Evolutionary conservation across 1,284 basidiomycete species (phyloP).

Genomic region (Vanrija humicola): DNA sequence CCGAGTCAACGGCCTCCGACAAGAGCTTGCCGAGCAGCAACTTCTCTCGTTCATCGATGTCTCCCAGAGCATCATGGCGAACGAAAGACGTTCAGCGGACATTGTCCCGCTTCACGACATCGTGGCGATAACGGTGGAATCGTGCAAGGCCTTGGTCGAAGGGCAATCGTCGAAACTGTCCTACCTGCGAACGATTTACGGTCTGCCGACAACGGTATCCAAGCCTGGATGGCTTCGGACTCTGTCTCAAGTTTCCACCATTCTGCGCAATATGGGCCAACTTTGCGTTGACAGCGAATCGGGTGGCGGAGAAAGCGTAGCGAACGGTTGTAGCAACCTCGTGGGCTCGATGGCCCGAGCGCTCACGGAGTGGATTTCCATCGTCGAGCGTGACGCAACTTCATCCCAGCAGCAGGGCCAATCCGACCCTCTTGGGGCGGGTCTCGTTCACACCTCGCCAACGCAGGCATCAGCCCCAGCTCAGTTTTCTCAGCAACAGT

Average conservation of each 20-base stretch:
- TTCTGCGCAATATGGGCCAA: conserved; percentile 10
- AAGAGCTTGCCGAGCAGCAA: conserved; percentile 27
- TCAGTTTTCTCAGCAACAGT: neutral
- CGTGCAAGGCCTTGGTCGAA: conserved; percentile 38
- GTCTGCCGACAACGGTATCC: conserved; percentile 8
- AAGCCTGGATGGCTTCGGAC: conserved; percentile 24
- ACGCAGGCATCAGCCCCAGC: neutral
- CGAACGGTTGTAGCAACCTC: conserved; percentile 40
- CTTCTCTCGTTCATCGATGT: conserved; percentile 27
- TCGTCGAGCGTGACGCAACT: conserved; percentile 13
- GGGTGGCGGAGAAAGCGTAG: conserved; percentile 21
- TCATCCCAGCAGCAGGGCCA: neutral
- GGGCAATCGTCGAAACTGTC: conserved; percentile 30
- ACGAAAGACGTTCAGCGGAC: conserved; percentile 2
- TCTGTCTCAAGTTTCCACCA: conserved; percentile 23
- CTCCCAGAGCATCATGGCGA: conserved; percentile 14
- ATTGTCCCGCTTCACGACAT: conserved; percentile 33
- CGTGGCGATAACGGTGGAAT: conserved; percentile 32
- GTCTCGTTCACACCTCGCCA: neutral
- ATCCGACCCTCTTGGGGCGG: neutral
- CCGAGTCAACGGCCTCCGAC: conserved; percentile 27
- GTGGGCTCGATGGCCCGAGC: conserved; percentile 36
- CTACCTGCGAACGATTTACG: conserved; percentile 14
- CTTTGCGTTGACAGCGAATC: conserved; percentile 8
- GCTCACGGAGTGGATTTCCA: conserved; percentile 28